Percentiles rank a stretch among this genome's conserved stretches.
Evolutionary conservation across 169 alveolate species (phyloP).

Genomic region (Pseudocohnilembus persalinus): DNA sequence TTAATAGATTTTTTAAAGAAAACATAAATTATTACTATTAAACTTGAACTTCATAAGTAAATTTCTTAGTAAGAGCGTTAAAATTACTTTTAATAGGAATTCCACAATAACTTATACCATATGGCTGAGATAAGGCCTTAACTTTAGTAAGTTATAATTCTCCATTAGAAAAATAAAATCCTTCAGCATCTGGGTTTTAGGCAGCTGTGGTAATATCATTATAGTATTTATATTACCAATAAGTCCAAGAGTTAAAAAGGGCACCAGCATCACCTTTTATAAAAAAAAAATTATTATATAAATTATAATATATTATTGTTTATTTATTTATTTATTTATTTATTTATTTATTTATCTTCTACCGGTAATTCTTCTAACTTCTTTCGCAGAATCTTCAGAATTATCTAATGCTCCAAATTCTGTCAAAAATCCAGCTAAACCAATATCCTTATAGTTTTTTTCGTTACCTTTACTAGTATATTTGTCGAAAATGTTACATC

Average conservation of each 20-base stretch:
- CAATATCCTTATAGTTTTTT: constrained; percentile 57
- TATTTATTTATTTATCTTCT: constrained; percentile 45
- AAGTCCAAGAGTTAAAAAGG: constrained; percentile 71
- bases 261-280: constrained; percentile 27
- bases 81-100: constrained; percentile 37
- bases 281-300: constrained; percentile 1
- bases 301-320: too few species aligned
- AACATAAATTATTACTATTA: too few species aligned
- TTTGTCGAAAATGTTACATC: constrained; percentile 64
- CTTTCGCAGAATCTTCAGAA: constrained; percentile 54
- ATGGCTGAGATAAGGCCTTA: constrained; percentile 63
- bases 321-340: too few species aligned
- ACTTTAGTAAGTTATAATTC: constrained; percentile 63
- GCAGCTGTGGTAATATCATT: constrained; percentile 74
- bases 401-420: constrained; percentile 85
- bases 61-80: too few species aligned
- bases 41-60: too few species aligned
- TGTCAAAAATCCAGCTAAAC: constrained; percentile 63
- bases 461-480: constrained; percentile 48
- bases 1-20: too few species aligned
- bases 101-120: constrained; percentile 64
- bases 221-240: constrained; percentile 70
- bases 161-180: constrained; percentile 68
- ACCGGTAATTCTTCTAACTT: constrained; percentile 59
- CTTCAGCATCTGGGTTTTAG: constrained; percentile 59